Evolutionary conservation across 495 filamentous ascomycete species (phyloP).

Genomic region (Penicillium longicatenatum): DNA sequence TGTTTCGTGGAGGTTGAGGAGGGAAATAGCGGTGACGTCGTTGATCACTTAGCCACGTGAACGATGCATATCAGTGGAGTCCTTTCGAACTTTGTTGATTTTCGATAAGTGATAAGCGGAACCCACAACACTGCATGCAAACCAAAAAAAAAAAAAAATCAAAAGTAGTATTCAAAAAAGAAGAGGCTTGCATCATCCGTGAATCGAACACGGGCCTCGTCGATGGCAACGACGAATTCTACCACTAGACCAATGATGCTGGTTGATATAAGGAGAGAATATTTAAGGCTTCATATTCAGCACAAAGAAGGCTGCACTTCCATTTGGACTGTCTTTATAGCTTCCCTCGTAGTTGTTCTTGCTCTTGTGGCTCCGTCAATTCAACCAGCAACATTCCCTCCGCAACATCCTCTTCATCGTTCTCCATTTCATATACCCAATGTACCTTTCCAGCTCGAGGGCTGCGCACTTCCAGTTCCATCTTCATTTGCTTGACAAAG

Average conservation of each 20-base stretch:
- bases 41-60: background rate
- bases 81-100: background rate
- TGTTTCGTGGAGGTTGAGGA: background rate
- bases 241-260: constrained; percentile 62
- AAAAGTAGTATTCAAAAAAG: background rate
- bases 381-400: constrained; percentile 59
- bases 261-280: background rate
- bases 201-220: constrained; percentile 62
- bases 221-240: constrained; percentile 63
- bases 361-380: constrained; percentile 33
- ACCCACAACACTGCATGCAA: background rate
- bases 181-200: constrained; percentile 51
- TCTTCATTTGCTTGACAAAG: constrained; percentile 69
- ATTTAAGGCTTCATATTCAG: background rate
- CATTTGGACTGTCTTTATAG: constrained; percentile 18
- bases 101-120: constrained; percentile 6
- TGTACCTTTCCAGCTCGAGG: constrained; percentile 48
- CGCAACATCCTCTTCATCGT: constrained; percentile 59
- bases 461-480: constrained; percentile 62
- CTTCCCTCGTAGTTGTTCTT: constrained; percentile 26
- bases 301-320: background rate
- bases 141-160: background rate
- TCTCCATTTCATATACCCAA: constrained; percentile 60
- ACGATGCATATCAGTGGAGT: constrained; percentile 5
- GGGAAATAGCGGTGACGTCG: constrained; percentile 19